Conservation (phyloP, 371 early-diverging fungal genomes). For the Rhizopus delemar region DNA sequence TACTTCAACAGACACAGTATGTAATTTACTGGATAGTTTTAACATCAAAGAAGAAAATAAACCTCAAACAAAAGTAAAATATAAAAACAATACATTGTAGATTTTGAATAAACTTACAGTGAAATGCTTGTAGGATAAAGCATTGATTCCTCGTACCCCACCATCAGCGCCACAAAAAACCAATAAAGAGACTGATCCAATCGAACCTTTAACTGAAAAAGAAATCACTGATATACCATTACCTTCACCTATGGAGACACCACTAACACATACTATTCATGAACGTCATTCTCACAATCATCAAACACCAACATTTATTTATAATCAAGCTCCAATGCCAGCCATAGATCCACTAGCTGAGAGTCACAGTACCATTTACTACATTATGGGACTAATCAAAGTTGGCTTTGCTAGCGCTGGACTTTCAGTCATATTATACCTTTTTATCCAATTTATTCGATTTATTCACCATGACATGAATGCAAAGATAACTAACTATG, state of each 20-base stretch:
- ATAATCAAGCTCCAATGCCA: slow-evolving; percentile 8
- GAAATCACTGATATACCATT: neutral
- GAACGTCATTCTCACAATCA: neutral
- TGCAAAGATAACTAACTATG: slow-evolving; percentile 17
- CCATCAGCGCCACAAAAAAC: too few relatives aligned
- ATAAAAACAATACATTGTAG: neutral
- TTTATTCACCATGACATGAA: slow-evolving; percentile 16
- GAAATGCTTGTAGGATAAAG: neutral
- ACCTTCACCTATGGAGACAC: neutral
- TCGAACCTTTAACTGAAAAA: neutral
- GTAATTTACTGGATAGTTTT: neutral
- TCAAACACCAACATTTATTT: slow-evolving; percentile 13
- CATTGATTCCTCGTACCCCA: too few relatives aligned
- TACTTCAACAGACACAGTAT: neutral
- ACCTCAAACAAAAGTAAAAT: neutral
- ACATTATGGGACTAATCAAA: slow-evolving; percentile 14
- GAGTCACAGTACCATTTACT: slow-evolving; percentile 11
- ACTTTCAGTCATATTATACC: slow-evolving; percentile 3
- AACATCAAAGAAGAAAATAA: neutral
- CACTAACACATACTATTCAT: neutral
- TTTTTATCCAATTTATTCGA: slow-evolving; percentile 2
- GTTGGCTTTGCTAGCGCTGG: neutral
- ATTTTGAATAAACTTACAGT: neutral
- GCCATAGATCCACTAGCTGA: slow-evolving; percentile 8
- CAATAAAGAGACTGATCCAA: too few relatives aligned